A percentile compares a stretch with the other conserved stretches of the same genome.
Conservation (phyloP, 2,329 filamentous ascomycete genomes). For the Penicillium sp. region DNA sequence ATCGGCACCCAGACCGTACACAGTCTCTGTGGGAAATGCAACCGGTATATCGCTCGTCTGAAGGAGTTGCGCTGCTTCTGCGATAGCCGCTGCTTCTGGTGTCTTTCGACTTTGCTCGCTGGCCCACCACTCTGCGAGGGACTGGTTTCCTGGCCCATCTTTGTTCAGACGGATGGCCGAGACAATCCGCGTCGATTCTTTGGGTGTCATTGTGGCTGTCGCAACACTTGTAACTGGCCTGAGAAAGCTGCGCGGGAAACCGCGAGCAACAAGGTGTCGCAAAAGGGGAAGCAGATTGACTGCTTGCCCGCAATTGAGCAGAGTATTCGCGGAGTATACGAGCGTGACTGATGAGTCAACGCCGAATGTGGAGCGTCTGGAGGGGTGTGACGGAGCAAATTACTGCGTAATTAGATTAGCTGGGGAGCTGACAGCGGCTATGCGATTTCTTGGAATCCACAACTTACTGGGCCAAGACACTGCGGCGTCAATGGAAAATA, state of each 20-base stretch:
- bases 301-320: slow-evolving; percentile 5
- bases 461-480: slow-evolving; percentile 12
- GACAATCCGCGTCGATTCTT: slow-evolving; percentile 39
- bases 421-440: not conserved
- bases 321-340: not conserved
- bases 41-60: slow-evolving; percentile 74
- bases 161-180: slow-evolving; percentile 45
- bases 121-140: slow-evolving; percentile 47
- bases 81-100: slow-evolving; percentile 58
- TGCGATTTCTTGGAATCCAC: not conserved
- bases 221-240: slow-evolving; percentile 30
- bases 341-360: slow-evolving; percentile 16
- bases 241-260: slow-evolving; percentile 34
- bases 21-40: slow-evolving; percentile 96
- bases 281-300: slow-evolving; percentile 35
- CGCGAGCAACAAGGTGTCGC: slow-evolving; percentile 35
- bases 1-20: slow-evolving; percentile 96
- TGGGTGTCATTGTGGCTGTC: slow-evolving; percentile 27
- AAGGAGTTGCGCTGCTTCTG: slow-evolving; percentile 69
- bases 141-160: slow-evolving; percentile 36
- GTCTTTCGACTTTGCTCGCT: slow-evolving; percentile 43
- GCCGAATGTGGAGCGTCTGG: not conserved
- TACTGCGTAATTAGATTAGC: slow-evolving; percentile 3
- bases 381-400: not conserved
- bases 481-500: slow-evolving; percentile 1